Conservation (phyloP, 352 stramenopile genomes). For the Thalassiosira hispida region DNA sequence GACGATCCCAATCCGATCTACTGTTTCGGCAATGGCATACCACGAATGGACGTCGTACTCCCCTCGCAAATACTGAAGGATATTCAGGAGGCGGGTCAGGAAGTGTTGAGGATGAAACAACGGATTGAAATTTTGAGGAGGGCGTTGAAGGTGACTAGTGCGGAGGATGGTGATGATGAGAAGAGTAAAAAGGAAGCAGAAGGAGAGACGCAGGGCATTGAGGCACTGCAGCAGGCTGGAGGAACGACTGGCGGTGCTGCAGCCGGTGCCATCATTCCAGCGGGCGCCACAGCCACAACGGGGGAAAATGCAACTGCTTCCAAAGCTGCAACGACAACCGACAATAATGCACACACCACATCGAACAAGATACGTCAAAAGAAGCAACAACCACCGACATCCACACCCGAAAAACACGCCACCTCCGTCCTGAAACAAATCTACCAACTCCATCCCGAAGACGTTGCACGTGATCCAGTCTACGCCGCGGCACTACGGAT, state of each 20-base stretch:
- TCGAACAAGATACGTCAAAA: not conserved
- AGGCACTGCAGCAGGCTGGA: no score
- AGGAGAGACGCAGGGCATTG: no score
- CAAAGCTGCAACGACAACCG: not conserved
- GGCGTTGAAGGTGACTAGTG: slow-evolving; percentile 14
- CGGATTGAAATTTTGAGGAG: slow-evolving; percentile 41
- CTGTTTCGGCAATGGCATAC: slow-evolving; percentile 42
- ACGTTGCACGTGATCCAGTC: slow-evolving; percentile 39
- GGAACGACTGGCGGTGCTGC: no score
- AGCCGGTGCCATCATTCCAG: no score
- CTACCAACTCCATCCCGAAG: slow-evolving; percentile 38
- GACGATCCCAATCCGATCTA: slow-evolving; percentile 40
- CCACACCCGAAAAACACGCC: slow-evolving; percentile 4
- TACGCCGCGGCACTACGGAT: slow-evolving; percentile 42
- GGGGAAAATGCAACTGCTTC: not conserved
- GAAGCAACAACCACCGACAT: not conserved
- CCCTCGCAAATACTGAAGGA: slow-evolving; percentile 27
- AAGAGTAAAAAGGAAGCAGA: not conserved
- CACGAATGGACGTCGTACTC: slow-evolving; percentile 38
- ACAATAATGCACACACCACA: not conserved
- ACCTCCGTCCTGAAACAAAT: slow-evolving; percentile 24
- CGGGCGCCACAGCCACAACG: not conserved
- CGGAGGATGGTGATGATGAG: not conserved
- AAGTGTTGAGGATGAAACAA: slow-evolving; percentile 31
- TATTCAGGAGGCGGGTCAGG: slow-evolving; percentile 34